Percentiles rank a stretch among this genome's conserved stretches.
phyloP scores from a whole-genome alignment of 1,139 yeast genomes.

The Diutina rugosa region DNA sequence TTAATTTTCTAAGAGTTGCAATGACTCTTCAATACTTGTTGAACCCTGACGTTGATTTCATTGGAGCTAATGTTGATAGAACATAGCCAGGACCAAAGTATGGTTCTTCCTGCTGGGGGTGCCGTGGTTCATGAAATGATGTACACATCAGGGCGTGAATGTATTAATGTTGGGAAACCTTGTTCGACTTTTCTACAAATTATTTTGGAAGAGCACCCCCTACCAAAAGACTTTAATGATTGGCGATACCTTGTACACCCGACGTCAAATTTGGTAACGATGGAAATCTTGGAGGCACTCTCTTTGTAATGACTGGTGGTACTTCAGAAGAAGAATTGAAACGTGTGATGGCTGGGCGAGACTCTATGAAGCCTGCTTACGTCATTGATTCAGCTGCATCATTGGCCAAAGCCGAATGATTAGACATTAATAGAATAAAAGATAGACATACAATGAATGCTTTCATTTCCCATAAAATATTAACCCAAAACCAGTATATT shows the following conservation, averaged over 20 bases:
- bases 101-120: slow-evolving; percentile 30
- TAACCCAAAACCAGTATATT: background rate
- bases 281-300: slow-evolving; percentile 16
- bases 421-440: background rate
- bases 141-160: slow-evolving; percentile 20
- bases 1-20: slow-evolving; percentile 26
- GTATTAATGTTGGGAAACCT: slow-evolving; percentile 28
- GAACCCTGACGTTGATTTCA: slow-evolving; percentile 15
- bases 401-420: background rate
- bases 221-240: slow-evolving; percentile 21
- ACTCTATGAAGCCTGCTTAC: background rate
- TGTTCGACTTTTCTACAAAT: slow-evolving; percentile 9
- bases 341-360: background rate
- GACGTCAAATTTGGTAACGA: slow-evolving; percentile 33
- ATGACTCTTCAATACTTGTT: slow-evolving; percentile 27
- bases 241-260: slow-evolving; percentile 31
- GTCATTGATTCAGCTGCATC: background rate
- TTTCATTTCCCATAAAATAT: background rate
- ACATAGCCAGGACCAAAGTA: slow-evolving; percentile 28
- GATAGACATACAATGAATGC: background rate
- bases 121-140: slow-evolving; percentile 27
- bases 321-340: background rate
- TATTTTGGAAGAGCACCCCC: slow-evolving; percentile 16
- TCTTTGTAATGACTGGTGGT: slow-evolving; percentile 7
- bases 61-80: slow-evolving; percentile 29